A percentile compares a stretch with the other conserved stretches of the same genome.
phyloP scores from a whole-genome alignment of 345 rosid genomes.

The Passiflora organensis region DNA sequence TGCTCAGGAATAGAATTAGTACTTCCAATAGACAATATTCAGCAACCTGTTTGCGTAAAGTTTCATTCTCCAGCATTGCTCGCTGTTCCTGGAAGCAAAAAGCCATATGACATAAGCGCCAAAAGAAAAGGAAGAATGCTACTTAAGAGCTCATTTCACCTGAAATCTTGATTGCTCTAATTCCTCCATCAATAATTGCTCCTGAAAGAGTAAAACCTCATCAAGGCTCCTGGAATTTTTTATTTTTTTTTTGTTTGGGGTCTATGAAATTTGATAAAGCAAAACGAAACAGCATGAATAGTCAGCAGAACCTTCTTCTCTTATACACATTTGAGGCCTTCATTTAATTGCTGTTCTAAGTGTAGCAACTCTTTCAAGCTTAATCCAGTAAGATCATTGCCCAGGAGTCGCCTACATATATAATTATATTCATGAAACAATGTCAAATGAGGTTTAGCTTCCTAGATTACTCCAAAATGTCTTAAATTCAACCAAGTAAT shows the following conservation, averaged over 20 bases:
- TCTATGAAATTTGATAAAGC: background rate
- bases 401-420: constrained; percentile 53
- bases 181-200: constrained; percentile 57
- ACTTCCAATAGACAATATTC: constrained; percentile 9
- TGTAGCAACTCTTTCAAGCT: constrained; percentile 66
- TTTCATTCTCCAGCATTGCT: constrained; percentile 78
- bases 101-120: background rate
- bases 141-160: constrained; percentile 30
- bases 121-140: background rate
- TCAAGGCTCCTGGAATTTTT: constrained; percentile 1
- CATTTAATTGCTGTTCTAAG: constrained; percentile 64
- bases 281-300: background rate
- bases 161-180: constrained; percentile 72
- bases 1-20: background rate
- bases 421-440: constrained; percentile 6
- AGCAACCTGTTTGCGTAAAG: constrained; percentile 77
- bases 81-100: constrained; percentile 59
- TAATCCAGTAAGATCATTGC: constrained; percentile 59
- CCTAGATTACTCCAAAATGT: background rate
- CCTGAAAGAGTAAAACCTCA: constrained; percentile 45
- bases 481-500: constrained; percentile 1
- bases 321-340: constrained; percentile 58
- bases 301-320: constrained; percentile 56
- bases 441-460: constrained; percentile 3
- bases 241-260: background rate